Base-by-base conservation (phyloP, 2,329 filamentous ascomycete species). In the Trichoderma polysporum region DNA sequence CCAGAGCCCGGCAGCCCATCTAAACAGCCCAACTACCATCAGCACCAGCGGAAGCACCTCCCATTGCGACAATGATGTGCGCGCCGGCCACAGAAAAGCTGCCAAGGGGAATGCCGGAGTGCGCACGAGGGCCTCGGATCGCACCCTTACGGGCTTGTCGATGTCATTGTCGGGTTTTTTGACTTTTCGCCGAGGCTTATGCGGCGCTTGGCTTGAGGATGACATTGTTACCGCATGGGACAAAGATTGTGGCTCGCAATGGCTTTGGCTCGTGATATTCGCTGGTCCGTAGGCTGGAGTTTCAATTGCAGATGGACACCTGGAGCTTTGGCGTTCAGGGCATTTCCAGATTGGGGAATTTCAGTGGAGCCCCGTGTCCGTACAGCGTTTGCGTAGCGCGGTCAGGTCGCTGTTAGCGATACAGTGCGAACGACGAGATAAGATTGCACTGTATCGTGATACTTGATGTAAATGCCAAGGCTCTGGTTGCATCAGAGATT, bases 1-100 rank as follows among this genome's bases (percentile, higher is more conserved):
- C 92, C 95, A 98, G 50, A 98, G 83, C 31, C 93, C 91, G 56
- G 93, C 91, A 35, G 92, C 90, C 95, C 95, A 98, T 73, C 95
- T 86, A 76, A 98, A 97, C 54, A 99, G 85, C 22, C 93, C 94
- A n/a, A 88, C 92, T 1, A 85, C 87, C 91, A 98, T 97, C 63
- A 99, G 82, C 4, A 97, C 90, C 72, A 96, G 81, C 2, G 95
- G 94, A 35, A 99, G 81, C 4, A 94, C 86, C 74, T 97, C 88
- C 94, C 95, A 98, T 91, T 94, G 91, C 63, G 94, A 97, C 19
- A 88, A 84, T 0, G 91, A 91, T 60, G 90, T 90, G 70, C 94
- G 90, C 25, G 93, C 91, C 59, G 94, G 93, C 92, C 94, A 97
- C 59, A 99, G 86, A 75, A 99, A 94, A n/a, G 94, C 90, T 1